Percentiles rank a stretch among this genome's conserved stretches.
Conservation (phyloP, 2,329 filamentous ascomycete genomes). For the Xylaria sp. region DNA sequence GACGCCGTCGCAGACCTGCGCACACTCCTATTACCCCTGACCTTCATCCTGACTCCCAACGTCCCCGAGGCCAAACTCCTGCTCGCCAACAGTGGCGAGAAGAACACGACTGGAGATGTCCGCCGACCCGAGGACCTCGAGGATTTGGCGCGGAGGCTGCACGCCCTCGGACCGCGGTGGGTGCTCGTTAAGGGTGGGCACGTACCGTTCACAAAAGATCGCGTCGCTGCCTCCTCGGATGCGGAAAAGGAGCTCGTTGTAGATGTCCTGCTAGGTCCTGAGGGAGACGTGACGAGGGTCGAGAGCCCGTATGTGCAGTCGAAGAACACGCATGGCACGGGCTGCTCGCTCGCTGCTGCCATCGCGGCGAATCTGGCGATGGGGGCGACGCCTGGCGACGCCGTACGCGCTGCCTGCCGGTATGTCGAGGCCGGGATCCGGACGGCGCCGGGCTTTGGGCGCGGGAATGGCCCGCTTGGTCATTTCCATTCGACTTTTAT, state of each 20-base stretch:
- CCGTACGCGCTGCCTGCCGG: slow-evolving; percentile 70
- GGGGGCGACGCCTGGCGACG: slow-evolving; percentile 59
- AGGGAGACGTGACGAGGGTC: slow-evolving; percentile 62
- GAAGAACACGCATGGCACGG: slow-evolving; percentile 90
- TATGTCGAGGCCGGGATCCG: slow-evolving; percentile 76
- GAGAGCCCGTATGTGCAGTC: slow-evolving; percentile 74
- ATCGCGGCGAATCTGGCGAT: slow-evolving; percentile 75
- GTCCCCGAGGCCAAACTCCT: slow-evolving; percentile 29
- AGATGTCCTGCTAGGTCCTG: slow-evolving; percentile 73
- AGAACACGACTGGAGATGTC: slow-evolving; percentile 50
- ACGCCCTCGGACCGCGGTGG: slow-evolving; percentile 73
- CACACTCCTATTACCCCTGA: slow-evolving; percentile 64
- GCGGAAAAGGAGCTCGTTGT: slow-evolving; percentile 71
- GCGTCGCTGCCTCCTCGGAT: slow-evolving; percentile 61
- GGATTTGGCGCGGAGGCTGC: slow-evolving; percentile 68
- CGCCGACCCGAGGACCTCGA: slow-evolving; percentile 70
- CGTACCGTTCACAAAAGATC: slow-evolving; percentile 72
- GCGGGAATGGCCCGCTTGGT: slow-evolving; percentile 75
- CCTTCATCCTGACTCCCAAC: slow-evolving; percentile 51
- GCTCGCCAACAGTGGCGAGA: slow-evolving; percentile 45
- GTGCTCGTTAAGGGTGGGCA: slow-evolving; percentile 93
- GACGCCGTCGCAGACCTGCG: slow-evolving; percentile 68
- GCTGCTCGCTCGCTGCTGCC: slow-evolving; percentile 88
- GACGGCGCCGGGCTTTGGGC: slow-evolving; percentile 65
- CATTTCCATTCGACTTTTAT: slow-evolving; percentile 76